phyloP scores from a whole-genome alignment of 2,329 filamentous ascomycete genomes.

The Alternaria solani region DNA sequence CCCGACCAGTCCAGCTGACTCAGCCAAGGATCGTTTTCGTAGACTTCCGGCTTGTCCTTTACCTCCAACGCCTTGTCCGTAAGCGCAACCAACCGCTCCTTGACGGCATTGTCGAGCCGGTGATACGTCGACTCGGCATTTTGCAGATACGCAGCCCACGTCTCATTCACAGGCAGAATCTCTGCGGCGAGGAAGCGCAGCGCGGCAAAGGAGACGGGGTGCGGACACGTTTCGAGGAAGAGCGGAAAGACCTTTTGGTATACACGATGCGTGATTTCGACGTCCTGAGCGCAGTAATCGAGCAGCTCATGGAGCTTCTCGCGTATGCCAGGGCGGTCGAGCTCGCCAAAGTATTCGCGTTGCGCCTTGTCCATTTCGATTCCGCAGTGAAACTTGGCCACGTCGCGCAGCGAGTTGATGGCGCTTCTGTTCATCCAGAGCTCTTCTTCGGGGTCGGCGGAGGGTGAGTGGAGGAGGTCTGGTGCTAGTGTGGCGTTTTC shows the following conservation, averaged over 20 bases:
- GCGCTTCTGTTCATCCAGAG: constrained; percentile 95
- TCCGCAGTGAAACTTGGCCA: constrained; percentile 94
- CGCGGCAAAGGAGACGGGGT: constrained; percentile 96
- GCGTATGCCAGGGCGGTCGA: constrained; percentile 75
- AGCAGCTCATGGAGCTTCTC: constrained; percentile 81
- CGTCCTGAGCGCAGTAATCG: constrained; percentile 94
- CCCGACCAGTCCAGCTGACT: constrained; percentile 94
- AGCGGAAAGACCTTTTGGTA: constrained; percentile 92
- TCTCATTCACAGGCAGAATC: constrained; percentile 86
- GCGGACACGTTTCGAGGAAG: constrained; percentile 88
- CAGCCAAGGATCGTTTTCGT: constrained; percentile 86
- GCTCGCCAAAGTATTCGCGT: constrained; percentile 84
- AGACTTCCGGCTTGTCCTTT: constrained; percentile 73
- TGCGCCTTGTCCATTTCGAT: constrained; percentile 89
- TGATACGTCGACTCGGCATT: constrained; percentile 88
- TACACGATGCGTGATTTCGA: constrained; percentile 90
- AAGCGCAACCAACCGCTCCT: constrained; percentile 75
- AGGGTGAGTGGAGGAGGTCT: constrained; percentile 70
- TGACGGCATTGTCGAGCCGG: constrained; percentile 77
- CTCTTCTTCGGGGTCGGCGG: constrained; percentile 88
- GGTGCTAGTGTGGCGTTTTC: constrained; percentile 73
- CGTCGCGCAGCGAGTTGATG: constrained; percentile 91
- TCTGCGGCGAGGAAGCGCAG: constrained; percentile 92
- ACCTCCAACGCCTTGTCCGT: constrained; percentile 79
- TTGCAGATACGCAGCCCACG: constrained; percentile 84